Evolutionary conservation across 768 basidiomycete species (phyloP).

Genomic region (Russula virescens): DNA sequence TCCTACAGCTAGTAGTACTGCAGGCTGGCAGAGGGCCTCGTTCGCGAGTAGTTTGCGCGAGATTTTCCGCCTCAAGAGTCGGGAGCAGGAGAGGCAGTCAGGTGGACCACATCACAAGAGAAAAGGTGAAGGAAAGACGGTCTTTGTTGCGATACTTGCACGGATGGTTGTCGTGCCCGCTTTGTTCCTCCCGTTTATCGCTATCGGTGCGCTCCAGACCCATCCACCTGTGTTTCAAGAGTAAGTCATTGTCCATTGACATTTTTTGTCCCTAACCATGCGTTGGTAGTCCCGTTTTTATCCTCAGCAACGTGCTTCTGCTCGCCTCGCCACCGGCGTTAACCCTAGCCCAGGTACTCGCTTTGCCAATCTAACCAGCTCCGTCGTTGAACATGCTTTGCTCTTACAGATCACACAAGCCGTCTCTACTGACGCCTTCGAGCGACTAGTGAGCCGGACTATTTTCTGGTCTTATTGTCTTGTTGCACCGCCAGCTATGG

Average conservation of each 20-base stretch:
- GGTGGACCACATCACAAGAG: conserved; percentile 25
- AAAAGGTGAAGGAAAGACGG: conserved; percentile 73
- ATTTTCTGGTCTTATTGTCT: conserved; percentile 93
- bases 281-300: conserved; percentile 67
- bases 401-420: conserved; percentile 69
- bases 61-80: conserved; percentile 35
- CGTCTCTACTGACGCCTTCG: conserved; percentile 82
- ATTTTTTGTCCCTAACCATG: conserved; percentile 4
- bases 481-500: conserved; percentile 80
- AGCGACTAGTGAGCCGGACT: conserved; percentile 82
- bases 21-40: conserved; percentile 25
- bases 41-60: conserved; percentile 40
- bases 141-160: conserved; percentile 74
- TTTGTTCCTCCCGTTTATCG: conserved; percentile 71
- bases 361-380: conserved; percentile 4
- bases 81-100: conserved; percentile 12
- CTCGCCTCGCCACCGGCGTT: conserved; percentile 79
- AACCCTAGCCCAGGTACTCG: conserved; percentile 51
- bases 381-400: conserved; percentile 30
- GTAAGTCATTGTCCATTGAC: too few relatives aligned
- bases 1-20: conserved; percentile 18
- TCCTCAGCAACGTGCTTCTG: conserved; percentile 81
- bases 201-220: conserved; percentile 51
- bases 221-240: conserved; percentile 65
- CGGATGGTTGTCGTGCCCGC: conserved; percentile 86